Conservation (phyloP, 164 flowering plant species). For the Vitis rotundifolia region DNA sequence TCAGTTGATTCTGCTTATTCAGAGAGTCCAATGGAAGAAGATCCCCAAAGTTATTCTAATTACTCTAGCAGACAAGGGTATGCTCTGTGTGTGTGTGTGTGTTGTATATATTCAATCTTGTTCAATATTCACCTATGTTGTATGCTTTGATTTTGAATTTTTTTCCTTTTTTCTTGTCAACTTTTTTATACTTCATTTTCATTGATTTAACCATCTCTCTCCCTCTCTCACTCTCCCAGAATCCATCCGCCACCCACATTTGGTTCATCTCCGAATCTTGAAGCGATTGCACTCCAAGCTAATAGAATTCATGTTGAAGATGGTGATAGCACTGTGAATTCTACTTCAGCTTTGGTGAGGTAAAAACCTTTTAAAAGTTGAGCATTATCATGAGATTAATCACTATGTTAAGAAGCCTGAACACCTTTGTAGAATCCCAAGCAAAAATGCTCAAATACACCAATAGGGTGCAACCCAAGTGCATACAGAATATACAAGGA, state of each 20-base stretch:
- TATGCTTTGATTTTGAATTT: not conserved
- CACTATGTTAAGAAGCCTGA: too few relatives aligned
- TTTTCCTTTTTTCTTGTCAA: not conserved
- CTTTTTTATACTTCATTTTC: not conserved
- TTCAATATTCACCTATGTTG: not conserved
- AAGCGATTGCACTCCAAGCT: constrained; percentile 33
- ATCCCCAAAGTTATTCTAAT: constrained; percentile 41
- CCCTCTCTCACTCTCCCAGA: constrained; percentile 16
- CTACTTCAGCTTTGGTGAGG: constrained; percentile 13
- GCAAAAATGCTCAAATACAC: too few relatives aligned
- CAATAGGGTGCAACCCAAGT: too few relatives aligned
- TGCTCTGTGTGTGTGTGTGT: not conserved
- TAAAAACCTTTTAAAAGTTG: not conserved
- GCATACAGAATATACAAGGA: too few relatives aligned
- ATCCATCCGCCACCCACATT: constrained; percentile 50
- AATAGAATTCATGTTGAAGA: constrained; percentile 22
- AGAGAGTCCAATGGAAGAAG: constrained; percentile 36
- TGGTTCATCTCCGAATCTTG: constrained; percentile 47
- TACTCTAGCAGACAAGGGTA: constrained; percentile 49
- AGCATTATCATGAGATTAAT: too few relatives aligned
- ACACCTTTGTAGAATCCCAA: too few relatives aligned
- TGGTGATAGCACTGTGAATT: constrained; percentile 24
- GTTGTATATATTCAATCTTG: not conserved
- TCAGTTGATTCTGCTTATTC: constrained; percentile 27
- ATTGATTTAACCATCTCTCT: constrained; percentile 1